Percentiles rank a stretch among this genome's conserved stretches.
These are phyloP conservation scores for Ogataea hybrid DNA, from an alignment of 1,139 yeast species.

Conservation along the genomic window DNA sequence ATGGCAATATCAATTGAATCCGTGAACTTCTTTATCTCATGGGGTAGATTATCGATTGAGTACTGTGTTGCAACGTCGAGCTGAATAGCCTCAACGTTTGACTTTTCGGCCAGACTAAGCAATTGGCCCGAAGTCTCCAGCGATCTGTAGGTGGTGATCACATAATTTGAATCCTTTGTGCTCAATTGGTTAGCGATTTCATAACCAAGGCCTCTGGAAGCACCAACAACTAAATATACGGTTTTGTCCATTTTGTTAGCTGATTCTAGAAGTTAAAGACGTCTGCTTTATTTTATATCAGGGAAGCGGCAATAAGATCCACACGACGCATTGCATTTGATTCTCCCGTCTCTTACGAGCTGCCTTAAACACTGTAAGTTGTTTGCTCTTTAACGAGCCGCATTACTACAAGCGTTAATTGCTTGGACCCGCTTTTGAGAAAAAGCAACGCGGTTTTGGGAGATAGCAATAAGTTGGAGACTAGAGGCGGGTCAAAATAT, in stretches of 20 bases:
- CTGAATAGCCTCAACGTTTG: constrained; percentile 22
- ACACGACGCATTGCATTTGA: no score
- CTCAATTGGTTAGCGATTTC: constrained; percentile 29
- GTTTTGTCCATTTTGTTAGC: not conserved
- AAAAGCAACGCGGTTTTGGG: no score
- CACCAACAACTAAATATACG: constrained; percentile 31
- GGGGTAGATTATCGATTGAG: constrained; percentile 16
- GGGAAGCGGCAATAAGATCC: no score
- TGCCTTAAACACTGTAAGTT: no score
- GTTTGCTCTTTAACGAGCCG: no score
- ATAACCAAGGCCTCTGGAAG: constrained; percentile 36
- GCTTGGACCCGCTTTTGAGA: no score
- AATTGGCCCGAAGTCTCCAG: constrained; percentile 7
- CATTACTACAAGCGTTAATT: no score
- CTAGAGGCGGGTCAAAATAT: no score
- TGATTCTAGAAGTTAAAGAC: not conserved
- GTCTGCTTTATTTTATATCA: no score
- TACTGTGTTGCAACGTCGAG: constrained; percentile 26
- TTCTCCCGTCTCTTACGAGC: no score
- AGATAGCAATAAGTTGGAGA: no score
- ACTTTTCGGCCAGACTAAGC: constrained; percentile 21
- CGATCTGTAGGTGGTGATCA: constrained; percentile 33
- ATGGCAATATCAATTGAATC: constrained; percentile 46
- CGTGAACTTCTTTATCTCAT: constrained; percentile 19
- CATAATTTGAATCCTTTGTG: constrained; percentile 22